Evolutionary conservation across 768 basidiomycete genomes (phyloP).

Genomic region (Boletus rubroflammeus): DNA sequence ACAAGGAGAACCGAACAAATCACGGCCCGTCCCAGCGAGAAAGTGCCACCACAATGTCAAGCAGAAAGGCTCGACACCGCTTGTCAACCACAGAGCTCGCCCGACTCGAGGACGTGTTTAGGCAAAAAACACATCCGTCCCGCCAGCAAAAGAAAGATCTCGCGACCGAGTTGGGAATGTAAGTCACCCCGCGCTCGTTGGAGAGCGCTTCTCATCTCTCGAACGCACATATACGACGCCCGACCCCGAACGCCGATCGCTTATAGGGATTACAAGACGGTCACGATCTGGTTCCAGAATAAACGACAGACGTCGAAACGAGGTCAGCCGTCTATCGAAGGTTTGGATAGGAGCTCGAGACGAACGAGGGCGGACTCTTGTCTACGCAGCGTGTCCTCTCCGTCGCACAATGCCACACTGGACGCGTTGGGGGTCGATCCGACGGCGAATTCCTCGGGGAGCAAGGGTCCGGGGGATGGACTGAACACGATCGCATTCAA

Average conservation of each 20-base stretch:
- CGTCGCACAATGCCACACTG: slow-evolving; percentile 27
- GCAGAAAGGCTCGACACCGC: slow-evolving; percentile 36
- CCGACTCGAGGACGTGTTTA: slow-evolving; percentile 28
- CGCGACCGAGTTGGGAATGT: slow-evolving; percentile 29
- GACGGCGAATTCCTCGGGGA: not conserved
- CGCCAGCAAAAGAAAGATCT: slow-evolving; percentile 29
- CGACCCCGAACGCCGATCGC: not conserved
- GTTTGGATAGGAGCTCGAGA: not conserved
- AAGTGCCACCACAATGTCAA: not conserved
- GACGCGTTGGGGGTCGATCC: not conserved
- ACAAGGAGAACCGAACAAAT: slow-evolving; percentile 17
- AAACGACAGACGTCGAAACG: slow-evolving; percentile 57
- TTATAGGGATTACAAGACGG: slow-evolving; percentile 41
- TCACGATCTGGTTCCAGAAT: slow-evolving; percentile 83
- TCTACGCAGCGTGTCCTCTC: slow-evolving; percentile 29
- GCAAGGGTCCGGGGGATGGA: not conserved
- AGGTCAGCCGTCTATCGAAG: slow-evolving; percentile 8
- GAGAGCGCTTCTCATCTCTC: not conserved
- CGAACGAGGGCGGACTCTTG: slow-evolving; percentile 17
- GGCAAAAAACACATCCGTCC: slow-evolving; percentile 28
- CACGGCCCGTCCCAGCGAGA: not conserved
- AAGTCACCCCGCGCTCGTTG: slow-evolving; percentile 3
- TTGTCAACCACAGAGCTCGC: slow-evolving; percentile 31
- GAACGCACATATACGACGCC: not conserved
- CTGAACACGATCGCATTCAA: slow-evolving; percentile 7